phyloP scores from a whole-genome alignment of 208 protist genomes.

The Leishmania turanica region DNA sequence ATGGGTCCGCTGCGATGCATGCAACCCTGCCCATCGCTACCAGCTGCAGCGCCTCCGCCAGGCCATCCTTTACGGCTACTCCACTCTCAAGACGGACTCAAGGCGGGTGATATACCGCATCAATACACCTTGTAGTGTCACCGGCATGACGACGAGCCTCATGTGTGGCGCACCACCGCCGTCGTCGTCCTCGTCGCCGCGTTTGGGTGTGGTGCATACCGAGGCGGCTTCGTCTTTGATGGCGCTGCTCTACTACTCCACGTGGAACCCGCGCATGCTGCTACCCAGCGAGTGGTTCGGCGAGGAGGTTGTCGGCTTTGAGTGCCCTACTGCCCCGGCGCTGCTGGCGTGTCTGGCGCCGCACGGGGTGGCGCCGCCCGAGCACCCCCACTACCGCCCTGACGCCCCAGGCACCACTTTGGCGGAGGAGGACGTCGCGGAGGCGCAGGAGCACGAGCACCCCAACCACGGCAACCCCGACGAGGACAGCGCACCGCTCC shows the following conservation, averaged over 20 bases:
- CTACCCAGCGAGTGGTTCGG: constrained; percentile 83
- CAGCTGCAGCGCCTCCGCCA: constrained; percentile 57
- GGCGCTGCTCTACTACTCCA: constrained; percentile 61
- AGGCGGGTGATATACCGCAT: constrained; percentile 12
- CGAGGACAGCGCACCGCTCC: neutral
- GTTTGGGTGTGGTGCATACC: constrained; percentile 9
- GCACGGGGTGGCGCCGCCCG: constrained; percentile 13
- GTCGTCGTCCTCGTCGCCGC: neutral
- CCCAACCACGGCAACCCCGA: constrained; percentile 1
- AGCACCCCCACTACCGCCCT: constrained; percentile 21
- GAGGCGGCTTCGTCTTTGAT: constrained; percentile 40
- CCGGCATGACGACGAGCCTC: neutral
- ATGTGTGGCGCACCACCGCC: neutral
- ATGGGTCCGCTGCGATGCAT: constrained; percentile 81
- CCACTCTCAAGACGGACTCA: constrained; percentile 4
- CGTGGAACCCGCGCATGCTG: constrained; percentile 28
- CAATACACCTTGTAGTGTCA: constrained; percentile 18
- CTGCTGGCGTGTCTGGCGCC: constrained; percentile 30
- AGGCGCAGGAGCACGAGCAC: neutral
- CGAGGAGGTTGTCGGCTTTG: constrained; percentile 75
- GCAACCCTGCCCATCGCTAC: constrained; percentile 42
- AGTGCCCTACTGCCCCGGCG: constrained; percentile 44
- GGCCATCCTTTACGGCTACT: constrained; percentile 59
- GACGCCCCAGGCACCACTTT: neutral
- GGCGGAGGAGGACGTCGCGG: neutral